Percentiles rank a stretch among this genome's conserved stretches.
Conservation (phyloP, 768 basidiomycete genomes). For the Auricularia sp. region DNA sequence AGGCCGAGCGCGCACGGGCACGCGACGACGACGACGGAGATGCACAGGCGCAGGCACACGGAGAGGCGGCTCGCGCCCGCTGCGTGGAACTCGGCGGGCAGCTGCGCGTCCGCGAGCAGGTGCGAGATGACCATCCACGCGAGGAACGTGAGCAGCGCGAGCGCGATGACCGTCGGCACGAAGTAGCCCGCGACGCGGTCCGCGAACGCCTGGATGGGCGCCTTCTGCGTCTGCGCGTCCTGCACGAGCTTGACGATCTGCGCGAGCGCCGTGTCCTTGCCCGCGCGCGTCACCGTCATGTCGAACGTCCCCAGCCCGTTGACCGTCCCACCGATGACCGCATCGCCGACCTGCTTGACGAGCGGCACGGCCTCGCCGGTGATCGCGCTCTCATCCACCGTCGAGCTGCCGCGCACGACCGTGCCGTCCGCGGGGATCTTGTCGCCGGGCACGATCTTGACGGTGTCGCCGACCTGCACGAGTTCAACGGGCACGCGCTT, state of each 20-base stretch:
- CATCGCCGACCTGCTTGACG: constrained; percentile 71
- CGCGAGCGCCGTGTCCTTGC: constrained; percentile 89
- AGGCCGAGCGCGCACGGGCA: constrained; percentile 96
- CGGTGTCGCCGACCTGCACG: constrained; percentile 84
- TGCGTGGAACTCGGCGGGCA: constrained; percentile 78
- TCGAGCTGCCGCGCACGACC: constrained; percentile 75
- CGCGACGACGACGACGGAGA: constrained; percentile 94
- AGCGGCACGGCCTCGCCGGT: constrained; percentile 91
- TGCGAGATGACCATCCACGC: constrained; percentile 71
- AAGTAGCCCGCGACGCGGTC: constrained; percentile 92
- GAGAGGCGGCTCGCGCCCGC: constrained; percentile 80
- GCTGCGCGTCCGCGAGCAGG: constrained; percentile 39
- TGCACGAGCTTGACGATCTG: constrained; percentile 97
- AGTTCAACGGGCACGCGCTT: constrained; percentile 90
- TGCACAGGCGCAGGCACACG: constrained; percentile 92
- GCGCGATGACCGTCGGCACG: constrained; percentile 80
- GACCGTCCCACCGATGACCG: constrained; percentile 92
- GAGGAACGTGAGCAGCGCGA: constrained; percentile 72
- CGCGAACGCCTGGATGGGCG: constrained; percentile 95
- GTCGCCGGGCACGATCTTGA: constrained; percentile 93
- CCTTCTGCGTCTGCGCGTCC: constrained; percentile 95
- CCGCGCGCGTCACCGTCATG: constrained; percentile 90
- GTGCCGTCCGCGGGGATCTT: constrained; percentile 94
- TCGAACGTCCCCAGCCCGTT: constrained; percentile 97
- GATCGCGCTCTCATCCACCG: constrained; percentile 90